Evolutionary conservation across 1,139 yeast genomes (phyloP).

Genomic region (Pichia sp.): DNA sequence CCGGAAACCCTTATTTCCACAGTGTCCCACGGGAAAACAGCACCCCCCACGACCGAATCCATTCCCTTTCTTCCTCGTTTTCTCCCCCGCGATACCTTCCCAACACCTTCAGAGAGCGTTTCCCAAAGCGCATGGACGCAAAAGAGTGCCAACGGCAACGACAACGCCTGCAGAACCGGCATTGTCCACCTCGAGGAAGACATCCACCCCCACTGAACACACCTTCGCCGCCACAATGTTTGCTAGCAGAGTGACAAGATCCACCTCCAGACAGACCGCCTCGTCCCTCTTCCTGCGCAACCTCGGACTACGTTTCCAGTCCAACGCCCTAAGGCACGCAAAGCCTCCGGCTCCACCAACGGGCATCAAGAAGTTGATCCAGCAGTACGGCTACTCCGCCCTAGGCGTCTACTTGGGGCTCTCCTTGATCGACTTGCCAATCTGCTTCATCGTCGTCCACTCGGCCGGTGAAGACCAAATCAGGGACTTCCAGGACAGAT

Average conservation of each 20-base stretch:
- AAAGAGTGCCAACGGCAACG: too few relatives aligned
- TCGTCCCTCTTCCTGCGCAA: constrained; percentile 10
- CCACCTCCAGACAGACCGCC: constrained; percentile 16
- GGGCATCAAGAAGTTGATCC: constrained; percentile 66
- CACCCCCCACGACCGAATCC: neutral
- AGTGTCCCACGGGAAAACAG: too few relatives aligned
- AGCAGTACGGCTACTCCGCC: constrained; percentile 89
- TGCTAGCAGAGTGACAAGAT: neutral
- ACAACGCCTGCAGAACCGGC: too few relatives aligned
- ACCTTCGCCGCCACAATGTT: constrained; percentile 4
- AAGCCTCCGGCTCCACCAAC: constrained; percentile 35
- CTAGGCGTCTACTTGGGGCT: constrained; percentile 76
- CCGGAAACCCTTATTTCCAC: neutral
- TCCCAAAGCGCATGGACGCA: too few relatives aligned
- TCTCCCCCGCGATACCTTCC: neutral
- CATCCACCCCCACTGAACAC: too few relatives aligned
- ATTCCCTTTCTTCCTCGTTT: neutral
- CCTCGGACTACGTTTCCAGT: constrained; percentile 9
- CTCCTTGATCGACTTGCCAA: constrained; percentile 71
- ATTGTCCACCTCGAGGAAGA: too few relatives aligned
- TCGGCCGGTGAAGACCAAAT: constrained; percentile 80
- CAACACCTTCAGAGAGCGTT: neutral
- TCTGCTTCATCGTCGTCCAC: constrained; percentile 79
- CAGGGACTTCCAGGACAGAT: constrained; percentile 57
- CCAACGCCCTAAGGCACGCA: constrained; percentile 11